Base-by-base conservation (phyloP, 2,329 filamentous ascomycete genomes). In the Escovopsis weberi region DNA sequence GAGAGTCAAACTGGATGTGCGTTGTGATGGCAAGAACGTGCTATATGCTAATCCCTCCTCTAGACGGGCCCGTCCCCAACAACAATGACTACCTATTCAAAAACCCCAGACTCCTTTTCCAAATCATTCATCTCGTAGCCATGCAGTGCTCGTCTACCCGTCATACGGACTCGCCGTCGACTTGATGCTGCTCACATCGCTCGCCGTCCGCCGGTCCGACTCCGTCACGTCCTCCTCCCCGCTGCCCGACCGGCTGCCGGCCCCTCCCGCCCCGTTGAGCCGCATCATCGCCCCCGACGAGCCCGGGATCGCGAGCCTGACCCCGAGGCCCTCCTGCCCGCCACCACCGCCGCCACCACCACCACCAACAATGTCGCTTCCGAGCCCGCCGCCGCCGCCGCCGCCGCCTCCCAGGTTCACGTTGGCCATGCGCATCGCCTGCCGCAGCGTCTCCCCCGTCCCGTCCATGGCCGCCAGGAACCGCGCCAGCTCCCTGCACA, bases 401-500 rank as follows among this genome's bases (percentile, higher is more conserved):
- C 23, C 23, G 6, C 4, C 23, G 6, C 23, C 23, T 4, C 23
- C 61, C 19, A 55, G 40, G 8, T 46, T 45, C 33, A 64, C 58
- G 39, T 75, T 71, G 6, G 78, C 73, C 60, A 77, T 67, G 50
- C 76, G 73, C 59, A 93, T 70, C 2, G 82, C 83, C 52, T 81
- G 75, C 42, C 75, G 69, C 39, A 98, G 68, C 37, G 85, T 89
- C 50, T 81, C 78, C 0, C 91, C 91, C 12, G 79, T 83, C 50
- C 85, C 80, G 56, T 98, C 91, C 53, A 98, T 78, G 5, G 89
- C 89, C 38, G 93, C 87, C 44, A 98, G 65, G 61, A 98, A 98
- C n/a, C 89, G 72, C 10, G 91, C 88, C 26, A 98, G 70, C 59
- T 98, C 91, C 53, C 87, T 91, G 64, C 91, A 96, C 26, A 98